phyloP scores from a whole-genome alignment of 441 rosid species.

The Euphorbia corollata region DNA sequence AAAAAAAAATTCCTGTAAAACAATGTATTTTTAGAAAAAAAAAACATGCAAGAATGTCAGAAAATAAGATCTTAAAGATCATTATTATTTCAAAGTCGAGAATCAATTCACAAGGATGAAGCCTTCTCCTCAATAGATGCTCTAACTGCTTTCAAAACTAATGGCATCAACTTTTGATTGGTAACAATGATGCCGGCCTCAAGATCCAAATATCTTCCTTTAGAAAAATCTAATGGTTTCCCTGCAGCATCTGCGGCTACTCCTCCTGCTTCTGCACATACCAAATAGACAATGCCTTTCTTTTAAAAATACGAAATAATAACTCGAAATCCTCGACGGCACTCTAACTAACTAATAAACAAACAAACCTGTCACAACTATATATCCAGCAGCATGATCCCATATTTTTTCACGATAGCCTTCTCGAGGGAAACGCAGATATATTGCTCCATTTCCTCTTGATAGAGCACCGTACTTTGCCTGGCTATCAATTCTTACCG shows the following conservation, averaged over 20 bases:
- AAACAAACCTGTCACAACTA: slow-evolving; percentile 64
- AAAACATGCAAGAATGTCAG: neutral
- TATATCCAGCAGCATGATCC: slow-evolving; percentile 95
- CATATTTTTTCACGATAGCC: slow-evolving; percentile 84
- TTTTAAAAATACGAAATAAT: neutral
- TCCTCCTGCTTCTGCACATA: slow-evolving; percentile 86
- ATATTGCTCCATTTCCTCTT: slow-evolving; percentile 86
- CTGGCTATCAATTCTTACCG: slow-evolving; percentile 91
- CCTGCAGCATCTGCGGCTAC: slow-evolving; percentile 71
- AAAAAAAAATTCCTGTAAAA: no score
- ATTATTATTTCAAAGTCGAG: neutral
- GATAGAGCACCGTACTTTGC: slow-evolving; percentile 83
- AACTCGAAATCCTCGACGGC: no score
- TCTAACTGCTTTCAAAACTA: slow-evolving; percentile 62
- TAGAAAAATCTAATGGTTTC: slow-evolving; percentile 66
- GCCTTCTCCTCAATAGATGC: slow-evolving; percentile 62
- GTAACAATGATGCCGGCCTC: slow-evolving; percentile 72
- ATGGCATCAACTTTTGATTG: slow-evolving; percentile 75
- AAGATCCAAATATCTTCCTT: slow-evolving; percentile 66
- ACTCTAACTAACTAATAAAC: neutral
- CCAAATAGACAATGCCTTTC: slow-evolving; percentile 10
- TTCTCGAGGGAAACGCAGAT: slow-evolving; percentile 70
- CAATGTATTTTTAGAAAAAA: neutral
- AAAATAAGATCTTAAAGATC: neutral
- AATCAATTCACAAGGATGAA: slow-evolving; percentile 37